These are phyloP conservation scores for Triangularia setosa DNA, from an alignment of 2,329 filamentous ascomycete genomes.

Conservation along the genomic window DNA sequence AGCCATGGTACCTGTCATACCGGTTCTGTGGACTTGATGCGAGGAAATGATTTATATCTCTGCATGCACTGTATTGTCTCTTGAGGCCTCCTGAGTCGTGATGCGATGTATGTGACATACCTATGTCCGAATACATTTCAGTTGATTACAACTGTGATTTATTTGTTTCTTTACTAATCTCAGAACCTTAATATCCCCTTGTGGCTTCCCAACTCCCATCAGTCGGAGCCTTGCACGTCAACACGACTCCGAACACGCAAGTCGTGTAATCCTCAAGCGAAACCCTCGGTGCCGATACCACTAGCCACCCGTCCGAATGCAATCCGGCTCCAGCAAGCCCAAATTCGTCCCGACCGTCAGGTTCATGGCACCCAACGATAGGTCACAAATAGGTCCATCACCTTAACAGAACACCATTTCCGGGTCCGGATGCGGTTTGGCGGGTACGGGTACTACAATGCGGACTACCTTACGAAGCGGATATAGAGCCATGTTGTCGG, in stretches of 20 bases:
- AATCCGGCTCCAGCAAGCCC: background rate
- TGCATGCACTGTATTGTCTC: background rate
- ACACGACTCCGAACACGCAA: background rate
- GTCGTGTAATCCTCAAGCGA: background rate
- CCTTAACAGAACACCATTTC: background rate
- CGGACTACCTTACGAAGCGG: background rate
- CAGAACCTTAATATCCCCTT: background rate
- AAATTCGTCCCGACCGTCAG: background rate
- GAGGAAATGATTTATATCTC: background rate
- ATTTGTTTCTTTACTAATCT: background rate
- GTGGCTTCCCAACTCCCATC: background rate
- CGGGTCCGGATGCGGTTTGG: background rate
- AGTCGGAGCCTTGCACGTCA: background rate
- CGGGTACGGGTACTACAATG: background rate
- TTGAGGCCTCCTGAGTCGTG: background rate
- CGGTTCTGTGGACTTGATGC: background rate
- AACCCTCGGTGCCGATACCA: background rate
- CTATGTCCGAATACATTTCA: background rate
- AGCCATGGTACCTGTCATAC: background rate
- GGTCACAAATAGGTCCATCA: background rate
- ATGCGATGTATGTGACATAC: background rate
- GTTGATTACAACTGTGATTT: background rate
- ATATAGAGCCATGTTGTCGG: background rate
- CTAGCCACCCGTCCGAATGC: background rate
- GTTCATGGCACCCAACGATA: background rate